Evolutionary conservation across 257 asterid species (phyloP).

Genomic region (Scutellaria baicalensis): DNA sequence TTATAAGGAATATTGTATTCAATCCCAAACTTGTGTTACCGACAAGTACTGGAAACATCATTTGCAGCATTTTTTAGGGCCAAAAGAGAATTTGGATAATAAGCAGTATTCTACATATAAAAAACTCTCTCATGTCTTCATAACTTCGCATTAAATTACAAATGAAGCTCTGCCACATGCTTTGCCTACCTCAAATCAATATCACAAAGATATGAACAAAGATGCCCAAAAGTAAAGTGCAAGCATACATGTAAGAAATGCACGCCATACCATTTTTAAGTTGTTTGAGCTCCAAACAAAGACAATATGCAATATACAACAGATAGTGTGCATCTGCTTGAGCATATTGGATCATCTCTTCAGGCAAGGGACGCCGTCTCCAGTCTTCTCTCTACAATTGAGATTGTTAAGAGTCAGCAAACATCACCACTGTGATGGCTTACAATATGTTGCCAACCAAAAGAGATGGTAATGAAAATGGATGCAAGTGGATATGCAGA

Average conservation of each 20-base stretch:
- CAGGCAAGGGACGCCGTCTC: conserved; percentile 91
- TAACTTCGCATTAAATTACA: background rate
- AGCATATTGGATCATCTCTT: conserved; percentile 87
- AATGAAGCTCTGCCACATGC: background rate
- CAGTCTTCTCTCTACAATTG: conserved; percentile 85
- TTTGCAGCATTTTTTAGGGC: background rate
- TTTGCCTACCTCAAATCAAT: background rate
- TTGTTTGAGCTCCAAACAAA: conserved; percentile 64
- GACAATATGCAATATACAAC: conserved; percentile 55
- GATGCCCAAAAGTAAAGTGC: background rate
- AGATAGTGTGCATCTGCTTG: conserved; percentile 81
- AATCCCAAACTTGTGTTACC: background rate
- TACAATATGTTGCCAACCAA: background rate
- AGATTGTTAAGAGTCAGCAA: conserved; percentile 13
- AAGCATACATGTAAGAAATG: background rate
- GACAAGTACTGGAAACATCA: background rate
- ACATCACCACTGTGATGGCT: conserved; percentile 1
- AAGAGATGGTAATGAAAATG: background rate
- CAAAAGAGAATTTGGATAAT: background rate
- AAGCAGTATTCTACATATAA: background rate
- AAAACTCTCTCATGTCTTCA: background rate
- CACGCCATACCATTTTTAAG: conserved; percentile 48
- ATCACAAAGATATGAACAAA: background rate
- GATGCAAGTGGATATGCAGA: background rate
- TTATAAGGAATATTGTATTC: background rate